Evolutionary conservation across 805 yeast species (phyloP).

Genomic region (Ogataea methanolica): DNA sequence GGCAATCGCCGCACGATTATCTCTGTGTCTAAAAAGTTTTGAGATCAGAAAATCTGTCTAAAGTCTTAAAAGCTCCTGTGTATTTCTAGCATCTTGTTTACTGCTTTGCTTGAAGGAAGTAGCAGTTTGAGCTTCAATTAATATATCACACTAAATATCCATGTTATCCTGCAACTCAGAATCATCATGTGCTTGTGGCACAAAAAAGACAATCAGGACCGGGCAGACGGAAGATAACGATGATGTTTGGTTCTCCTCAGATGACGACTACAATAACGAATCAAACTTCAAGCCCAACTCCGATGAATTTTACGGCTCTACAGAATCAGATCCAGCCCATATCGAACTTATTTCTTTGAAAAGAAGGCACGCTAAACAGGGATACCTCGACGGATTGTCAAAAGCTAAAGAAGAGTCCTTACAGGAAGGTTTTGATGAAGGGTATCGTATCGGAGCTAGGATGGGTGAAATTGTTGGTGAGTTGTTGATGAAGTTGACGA

Average conservation of each 20-base stretch:
- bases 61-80: no score
- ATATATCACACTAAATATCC: no score
- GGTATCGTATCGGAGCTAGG: constrained; percentile 70
- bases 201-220: neutral
- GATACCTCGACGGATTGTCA: constrained; percentile 78
- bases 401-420: constrained; percentile 61
- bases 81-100: no score
- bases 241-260: constrained; percentile 32
- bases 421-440: constrained; percentile 78
- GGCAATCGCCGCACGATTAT: no score
- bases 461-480: constrained; percentile 65
- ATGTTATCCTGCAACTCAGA: neutral
- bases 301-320: constrained; percentile 35
- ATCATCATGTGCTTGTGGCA: neutral
- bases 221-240: constrained; percentile 10
- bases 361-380: constrained; percentile 69
- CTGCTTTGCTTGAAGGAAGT: neutral
- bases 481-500: constrained; percentile 46
- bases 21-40: neutral
- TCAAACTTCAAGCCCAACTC: constrained; percentile 20
- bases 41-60: neutral
- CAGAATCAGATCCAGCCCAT: constrained; percentile 20
- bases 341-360: constrained; percentile 35
- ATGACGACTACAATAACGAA: constrained; percentile 24
- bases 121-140: neutral